phyloP scores from a whole-genome alignment of 2,329 filamentous ascomycete species.

The Hypoxylon sp. region DNA sequence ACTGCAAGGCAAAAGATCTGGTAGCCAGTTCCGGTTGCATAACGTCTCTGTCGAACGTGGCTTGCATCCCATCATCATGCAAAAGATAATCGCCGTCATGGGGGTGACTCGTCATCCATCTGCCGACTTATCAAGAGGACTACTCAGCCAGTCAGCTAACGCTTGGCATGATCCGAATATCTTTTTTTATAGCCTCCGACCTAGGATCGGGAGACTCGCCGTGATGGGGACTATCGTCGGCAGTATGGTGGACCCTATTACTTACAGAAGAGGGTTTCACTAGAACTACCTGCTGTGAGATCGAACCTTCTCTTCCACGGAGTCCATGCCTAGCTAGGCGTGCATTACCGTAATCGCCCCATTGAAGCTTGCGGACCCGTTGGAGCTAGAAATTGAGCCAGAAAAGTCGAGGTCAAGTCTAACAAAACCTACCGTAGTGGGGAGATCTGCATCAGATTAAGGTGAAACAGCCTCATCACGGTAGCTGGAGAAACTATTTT shows the following conservation, averaged over 20 bases:
- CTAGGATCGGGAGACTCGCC: slow-evolving; percentile 16
- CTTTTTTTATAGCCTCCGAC: slow-evolving; percentile 7
- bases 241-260: slow-evolving; percentile 10
- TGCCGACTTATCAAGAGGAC: slow-evolving; percentile 20
- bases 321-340: slow-evolving; percentile 22
- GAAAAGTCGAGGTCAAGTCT: slow-evolving; percentile 25
- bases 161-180: slow-evolving; percentile 11
- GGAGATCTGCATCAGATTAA: slow-evolving; percentile 32
- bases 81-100: background rate
- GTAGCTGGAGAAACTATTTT: slow-evolving; percentile 40
- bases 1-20: slow-evolving; percentile 4
- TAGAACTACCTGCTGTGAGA: slow-evolving; percentile 11
- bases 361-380: slow-evolving; percentile 12
- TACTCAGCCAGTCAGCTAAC: slow-evolving; percentile 14
- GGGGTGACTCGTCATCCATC: slow-evolving; percentile 29
- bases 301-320: slow-evolving; percentile 24
- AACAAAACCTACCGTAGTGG: slow-evolving; percentile 8
- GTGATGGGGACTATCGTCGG: slow-evolving; percentile 9
- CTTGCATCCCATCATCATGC: slow-evolving; percentile 13
- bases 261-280: slow-evolving; percentile 20
- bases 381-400: slow-evolving; percentile 14
- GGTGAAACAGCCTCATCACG: slow-evolving; percentile 38
- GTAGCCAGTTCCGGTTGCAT: slow-evolving; percentile 6
- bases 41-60: slow-evolving; percentile 8
- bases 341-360: slow-evolving; percentile 14